Evolutionary conservation across 768 basidiomycete species (phyloP).

Genomic region (Baorangia bicolor): DNA sequence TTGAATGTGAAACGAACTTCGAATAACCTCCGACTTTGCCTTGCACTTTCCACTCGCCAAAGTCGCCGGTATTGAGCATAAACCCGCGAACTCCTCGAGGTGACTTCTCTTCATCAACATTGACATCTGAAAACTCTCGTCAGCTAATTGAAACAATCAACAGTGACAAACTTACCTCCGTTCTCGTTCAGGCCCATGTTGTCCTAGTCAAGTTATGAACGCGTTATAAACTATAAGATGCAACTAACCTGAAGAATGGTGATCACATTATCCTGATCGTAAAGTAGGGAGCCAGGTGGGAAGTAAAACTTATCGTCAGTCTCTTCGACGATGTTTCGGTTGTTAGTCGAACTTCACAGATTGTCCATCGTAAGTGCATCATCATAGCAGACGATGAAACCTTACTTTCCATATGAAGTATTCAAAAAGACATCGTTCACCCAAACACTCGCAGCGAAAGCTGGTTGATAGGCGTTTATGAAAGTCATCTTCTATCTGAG

Average conservation of each 20-base stretch:
- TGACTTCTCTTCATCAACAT: conserved; percentile 63
- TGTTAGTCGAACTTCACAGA: conserved; percentile 56
- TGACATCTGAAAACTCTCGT: conserved; percentile 26
- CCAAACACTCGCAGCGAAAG: conserved; percentile 84
- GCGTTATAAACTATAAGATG: background rate
- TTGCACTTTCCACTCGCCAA: conserved; percentile 68
- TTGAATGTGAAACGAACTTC: conserved; percentile 38
- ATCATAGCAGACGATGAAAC: background rate
- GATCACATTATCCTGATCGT: conserved; percentile 67
- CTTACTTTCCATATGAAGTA: conserved; percentile 75
- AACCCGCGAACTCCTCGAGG: conserved; percentile 81
- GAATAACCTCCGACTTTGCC: conserved; percentile 74
- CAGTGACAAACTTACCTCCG: conserved; percentile 36
- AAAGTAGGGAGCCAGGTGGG: conserved; percentile 50
- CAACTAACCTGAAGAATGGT: conserved; percentile 68
- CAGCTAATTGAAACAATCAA: background rate
- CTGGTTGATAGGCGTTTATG: conserved; percentile 25
- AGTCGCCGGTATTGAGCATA: conserved; percentile 58
- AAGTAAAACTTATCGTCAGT: conserved; percentile 67
- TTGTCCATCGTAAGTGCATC: background rate
- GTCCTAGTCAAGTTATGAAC: conserved; percentile 44
- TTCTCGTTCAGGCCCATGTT: conserved; percentile 79
- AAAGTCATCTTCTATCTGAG: background rate
- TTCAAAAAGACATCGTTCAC: conserved; percentile 69
- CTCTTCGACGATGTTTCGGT: conserved; percentile 57